Conservation (phyloP, 2,329 filamentous ascomycete species). For the Albifimbria verrucaria region DNA sequence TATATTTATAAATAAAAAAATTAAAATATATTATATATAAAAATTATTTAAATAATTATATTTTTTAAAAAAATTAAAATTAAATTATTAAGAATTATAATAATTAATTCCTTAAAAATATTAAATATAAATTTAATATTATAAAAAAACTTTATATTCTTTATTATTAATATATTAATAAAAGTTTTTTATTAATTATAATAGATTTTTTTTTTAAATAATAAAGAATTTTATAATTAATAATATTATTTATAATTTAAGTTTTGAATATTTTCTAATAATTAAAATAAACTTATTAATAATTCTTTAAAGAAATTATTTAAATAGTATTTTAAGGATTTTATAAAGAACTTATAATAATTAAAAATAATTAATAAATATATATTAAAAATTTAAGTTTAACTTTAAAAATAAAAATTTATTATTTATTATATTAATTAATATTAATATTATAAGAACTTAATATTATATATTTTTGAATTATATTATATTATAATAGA, state of each 20-base stretch:
- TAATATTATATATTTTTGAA: too few relatives aligned
- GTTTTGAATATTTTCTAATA: constrained; percentile 4
- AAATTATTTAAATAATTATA: not conserved
- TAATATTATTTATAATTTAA: not conserved
- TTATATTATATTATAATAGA: not conserved
- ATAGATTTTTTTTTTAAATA: not conserved
- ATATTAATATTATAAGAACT: not conserved
- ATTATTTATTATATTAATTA: not conserved
- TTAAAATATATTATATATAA: not conserved
- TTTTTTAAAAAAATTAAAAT: not conserved
- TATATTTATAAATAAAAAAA: constrained; percentile 1
- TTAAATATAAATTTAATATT: not conserved
- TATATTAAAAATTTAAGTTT: constrained; percentile 1
- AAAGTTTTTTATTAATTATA: not conserved
- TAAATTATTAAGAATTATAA: not conserved
- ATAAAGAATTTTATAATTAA: constrained; percentile 2
- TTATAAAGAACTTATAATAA: not conserved
- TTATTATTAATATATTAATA: not conserved
- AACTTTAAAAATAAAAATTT: constrained; percentile 3
- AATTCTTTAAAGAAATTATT: not conserved
- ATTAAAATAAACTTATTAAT: constrained; percentile 1
- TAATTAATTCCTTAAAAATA: not conserved
- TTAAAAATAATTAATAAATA: not conserved
- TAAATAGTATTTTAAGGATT: too few relatives aligned
- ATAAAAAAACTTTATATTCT: not conserved